These are phyloP conservation scores for Solanum aculeatissimum DNA, from an alignment of 305 asterid genomes.

Conservation along the genomic window DNA sequence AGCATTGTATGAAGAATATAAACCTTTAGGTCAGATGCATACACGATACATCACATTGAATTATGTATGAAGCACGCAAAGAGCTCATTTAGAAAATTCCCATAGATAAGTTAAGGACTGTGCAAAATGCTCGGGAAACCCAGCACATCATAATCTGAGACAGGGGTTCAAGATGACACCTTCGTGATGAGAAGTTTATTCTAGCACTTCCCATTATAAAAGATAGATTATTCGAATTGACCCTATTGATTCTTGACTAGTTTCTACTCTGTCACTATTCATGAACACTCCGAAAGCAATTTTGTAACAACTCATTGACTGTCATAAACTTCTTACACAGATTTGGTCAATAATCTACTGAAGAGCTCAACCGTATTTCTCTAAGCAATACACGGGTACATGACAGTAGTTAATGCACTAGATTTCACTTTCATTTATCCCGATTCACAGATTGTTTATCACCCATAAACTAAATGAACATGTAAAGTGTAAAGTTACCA, in stretches of 20 bases:
- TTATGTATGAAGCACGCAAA: not conserved
- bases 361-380: not conserved
- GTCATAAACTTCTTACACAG: not conserved
- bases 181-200: not conserved
- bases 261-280: not conserved
- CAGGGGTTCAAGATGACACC: not conserved
- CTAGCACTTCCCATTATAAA: not conserved
- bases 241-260: not conserved
- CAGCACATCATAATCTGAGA: not conserved
- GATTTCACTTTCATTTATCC: not conserved
- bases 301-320: not conserved
- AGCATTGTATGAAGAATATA: not conserved
- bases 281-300: not conserved
- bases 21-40: not conserved
- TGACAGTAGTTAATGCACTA: not conserved
- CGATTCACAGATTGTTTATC: not conserved
- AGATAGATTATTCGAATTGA: not conserved
- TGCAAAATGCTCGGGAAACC: not conserved
- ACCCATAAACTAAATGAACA: not conserved
- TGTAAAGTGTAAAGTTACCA: conserved; percentile 30
- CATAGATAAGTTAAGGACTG: not conserved
- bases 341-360: not conserved
- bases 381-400: not conserved
- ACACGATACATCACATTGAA: not conserved
- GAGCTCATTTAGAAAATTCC: not conserved